Evolutionary conservation across 768 basidiomycete genomes (phyloP).

Genomic region (Exsudoporus frostii): DNA sequence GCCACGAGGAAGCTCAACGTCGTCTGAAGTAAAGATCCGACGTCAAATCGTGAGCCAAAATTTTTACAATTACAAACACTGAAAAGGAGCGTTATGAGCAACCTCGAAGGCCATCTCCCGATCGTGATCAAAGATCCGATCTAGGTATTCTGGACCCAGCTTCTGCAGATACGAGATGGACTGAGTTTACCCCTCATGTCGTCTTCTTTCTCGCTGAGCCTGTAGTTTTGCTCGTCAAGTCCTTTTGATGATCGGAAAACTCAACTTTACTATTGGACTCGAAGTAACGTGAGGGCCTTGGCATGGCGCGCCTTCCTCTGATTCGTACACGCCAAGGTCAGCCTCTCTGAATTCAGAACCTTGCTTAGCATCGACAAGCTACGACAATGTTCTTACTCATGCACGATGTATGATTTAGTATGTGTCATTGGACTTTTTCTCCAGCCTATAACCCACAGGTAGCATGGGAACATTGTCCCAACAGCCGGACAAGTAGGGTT

Average conservation of each 20-base stretch:
- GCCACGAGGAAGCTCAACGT: constrained; percentile 80
- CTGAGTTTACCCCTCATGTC: constrained; percentile 75
- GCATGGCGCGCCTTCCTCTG: no score
- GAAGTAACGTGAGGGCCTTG: constrained; percentile 81
- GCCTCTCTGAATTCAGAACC: no score
- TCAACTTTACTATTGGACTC: constrained; percentile 59
- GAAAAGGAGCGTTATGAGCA: neutral
- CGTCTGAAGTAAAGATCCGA: constrained; percentile 94
- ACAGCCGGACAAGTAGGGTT: neutral
- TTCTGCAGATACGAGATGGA: constrained; percentile 91
- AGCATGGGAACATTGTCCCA: no score
- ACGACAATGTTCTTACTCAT: no score
- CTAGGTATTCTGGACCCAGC: constrained; percentile 76
- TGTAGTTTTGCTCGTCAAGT: constrained; percentile 28
- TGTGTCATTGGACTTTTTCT: neutral
- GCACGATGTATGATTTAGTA: no score
- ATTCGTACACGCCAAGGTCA: no score
- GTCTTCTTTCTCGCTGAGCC: constrained; percentile 74
- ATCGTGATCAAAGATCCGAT: constrained; percentile 84
- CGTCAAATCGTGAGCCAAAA: neutral
- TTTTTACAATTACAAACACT: neutral
- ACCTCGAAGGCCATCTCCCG: constrained; percentile 76
- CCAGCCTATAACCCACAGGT: no score
- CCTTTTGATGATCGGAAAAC: neutral
- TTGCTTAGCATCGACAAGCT: no score